Evolutionary conservation across 306 rosid species (phyloP).

Genomic region (Sechiopsis laciniata): DNA sequence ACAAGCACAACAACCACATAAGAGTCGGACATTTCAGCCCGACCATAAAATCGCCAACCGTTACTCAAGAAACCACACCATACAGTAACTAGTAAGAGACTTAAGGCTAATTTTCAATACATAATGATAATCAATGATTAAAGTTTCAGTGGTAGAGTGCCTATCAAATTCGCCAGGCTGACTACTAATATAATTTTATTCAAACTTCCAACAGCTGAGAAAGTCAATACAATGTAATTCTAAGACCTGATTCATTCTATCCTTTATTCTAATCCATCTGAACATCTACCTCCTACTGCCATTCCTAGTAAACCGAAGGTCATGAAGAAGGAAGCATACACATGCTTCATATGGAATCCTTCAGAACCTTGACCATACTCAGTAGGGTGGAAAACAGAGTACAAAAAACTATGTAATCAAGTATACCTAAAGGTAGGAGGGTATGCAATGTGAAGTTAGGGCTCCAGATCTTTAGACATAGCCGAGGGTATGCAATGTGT

Average conservation of each 20-base stretch:
- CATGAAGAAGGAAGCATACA: not conserved
- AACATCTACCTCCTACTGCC: not conserved
- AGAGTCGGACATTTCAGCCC: not conserved
- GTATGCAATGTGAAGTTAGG: slow-evolving; percentile 29
- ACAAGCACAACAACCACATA: not conserved
- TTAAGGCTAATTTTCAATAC: not conserved
- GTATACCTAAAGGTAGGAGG: slow-evolving; percentile 5
- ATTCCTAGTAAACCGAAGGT: not conserved
- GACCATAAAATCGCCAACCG: not conserved
- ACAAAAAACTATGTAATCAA: not conserved
- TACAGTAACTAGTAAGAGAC: not conserved
- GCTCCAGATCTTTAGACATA: slow-evolving; percentile 81
- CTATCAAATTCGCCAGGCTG: not conserved
- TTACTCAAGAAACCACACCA: not conserved
- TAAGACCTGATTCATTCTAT: slow-evolving; percentile 10
- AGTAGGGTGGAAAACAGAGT: slow-evolving; percentile 3
- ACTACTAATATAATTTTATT: not conserved
- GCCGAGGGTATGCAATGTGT: slow-evolving; percentile 90
- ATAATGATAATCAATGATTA: slow-evolving; percentile 2
- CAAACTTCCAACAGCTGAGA: slow-evolving; percentile 19
- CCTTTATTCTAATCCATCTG: not conserved
- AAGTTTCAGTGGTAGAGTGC: not conserved
- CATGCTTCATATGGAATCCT: not conserved
- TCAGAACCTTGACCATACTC: not conserved
- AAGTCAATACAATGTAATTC: not conserved